Percentiles rank a stretch among this genome's conserved stretches.
Conservation (phyloP, 371 early-diverging fungal species). For the Thermomucor indicae-seudaticae region DNA sequence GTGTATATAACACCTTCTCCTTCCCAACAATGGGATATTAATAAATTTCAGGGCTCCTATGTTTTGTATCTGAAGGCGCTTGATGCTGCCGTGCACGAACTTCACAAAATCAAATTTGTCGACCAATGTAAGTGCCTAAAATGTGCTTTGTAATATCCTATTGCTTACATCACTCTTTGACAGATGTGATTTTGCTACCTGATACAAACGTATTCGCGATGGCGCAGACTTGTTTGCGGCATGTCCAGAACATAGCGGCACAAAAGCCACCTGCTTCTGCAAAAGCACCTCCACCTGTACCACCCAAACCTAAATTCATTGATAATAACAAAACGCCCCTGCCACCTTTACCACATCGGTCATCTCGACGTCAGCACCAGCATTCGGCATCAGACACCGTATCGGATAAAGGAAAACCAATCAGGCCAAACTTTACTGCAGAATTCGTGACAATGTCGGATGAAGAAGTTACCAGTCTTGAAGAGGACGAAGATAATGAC, state of each 20-base stretch:
- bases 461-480: too few species aligned
- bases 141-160: background rate
- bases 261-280: background rate
- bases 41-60: constrained; percentile 24
- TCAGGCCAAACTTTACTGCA: too few species aligned
- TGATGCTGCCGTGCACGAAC: constrained; percentile 23
- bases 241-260: constrained; percentile 18
- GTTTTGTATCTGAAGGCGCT: constrained; percentile 35
- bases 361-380: background rate
- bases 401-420: too few species aligned
- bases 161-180: background rate
- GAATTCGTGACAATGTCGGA: too few species aligned
- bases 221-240: constrained; percentile 29
- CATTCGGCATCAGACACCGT: background rate
- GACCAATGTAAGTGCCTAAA: constrained; percentile 28
- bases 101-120: constrained; percentile 31
- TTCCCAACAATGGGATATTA: background rate
- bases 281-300: constrained; percentile 28
- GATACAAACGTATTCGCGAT: constrained; percentile 22
- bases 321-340: background rate
- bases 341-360: background rate
- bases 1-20: background rate
- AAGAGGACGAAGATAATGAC: too few species aligned
- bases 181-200: constrained; percentile 5
- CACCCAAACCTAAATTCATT: constrained; percentile 19